phyloP scores from a whole-genome alignment of 306 rosid genomes.

The Sphenostylis stenocarpa region DNA sequence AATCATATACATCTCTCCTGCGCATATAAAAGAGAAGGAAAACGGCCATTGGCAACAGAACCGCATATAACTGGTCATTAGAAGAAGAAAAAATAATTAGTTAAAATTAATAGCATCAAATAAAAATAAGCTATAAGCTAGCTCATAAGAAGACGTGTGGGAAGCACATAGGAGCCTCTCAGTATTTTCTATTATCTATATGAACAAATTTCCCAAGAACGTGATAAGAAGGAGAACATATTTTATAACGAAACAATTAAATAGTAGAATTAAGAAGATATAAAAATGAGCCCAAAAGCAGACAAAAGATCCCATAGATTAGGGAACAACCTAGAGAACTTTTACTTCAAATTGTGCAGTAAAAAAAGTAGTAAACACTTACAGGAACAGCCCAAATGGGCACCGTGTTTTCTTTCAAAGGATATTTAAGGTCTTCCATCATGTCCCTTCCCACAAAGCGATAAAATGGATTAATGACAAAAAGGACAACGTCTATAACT shows the following conservation, averaged over 20 bases:
- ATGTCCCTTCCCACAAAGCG: conserved; percentile 92
- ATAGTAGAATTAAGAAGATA: neutral
- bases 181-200: neutral
- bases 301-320: neutral
- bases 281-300: neutral
- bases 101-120: neutral
- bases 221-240: neutral
- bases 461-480: conserved; percentile 62
- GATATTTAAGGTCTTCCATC: conserved; percentile 89
- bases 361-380: conserved; percentile 24
- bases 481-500: conserved; percentile 52
- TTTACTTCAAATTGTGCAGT: neutral
- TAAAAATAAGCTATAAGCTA: neutral
- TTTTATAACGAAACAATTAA: neutral
- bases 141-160: neutral
- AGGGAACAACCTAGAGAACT: conserved; percentile 13
- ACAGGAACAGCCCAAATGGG: conserved; percentile 96
- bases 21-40: conserved; percentile 66
- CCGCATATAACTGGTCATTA: conserved; percentile 67
- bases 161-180: neutral
- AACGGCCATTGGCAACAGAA: conserved; percentile 71
- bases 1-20: conserved; percentile 83
- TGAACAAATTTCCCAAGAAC: neutral
- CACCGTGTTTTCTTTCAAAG: conserved; percentile 78
- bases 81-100: conserved; percentile 18